Conservation (phyloP, 805 yeast species). For the Priceomyces melissophilus region DNA sequence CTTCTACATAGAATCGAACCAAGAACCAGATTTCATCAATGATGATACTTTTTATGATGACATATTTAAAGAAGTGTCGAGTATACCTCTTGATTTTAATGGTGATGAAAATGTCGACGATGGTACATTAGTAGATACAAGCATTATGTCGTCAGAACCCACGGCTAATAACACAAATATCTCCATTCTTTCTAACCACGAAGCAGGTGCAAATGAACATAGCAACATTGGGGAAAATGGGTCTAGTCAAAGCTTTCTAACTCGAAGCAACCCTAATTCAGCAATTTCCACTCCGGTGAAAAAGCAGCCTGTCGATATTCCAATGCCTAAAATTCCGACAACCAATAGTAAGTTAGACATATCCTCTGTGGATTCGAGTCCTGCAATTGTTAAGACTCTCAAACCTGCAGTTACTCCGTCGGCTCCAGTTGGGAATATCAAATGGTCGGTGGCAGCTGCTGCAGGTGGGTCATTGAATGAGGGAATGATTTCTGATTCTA, state of each 20-base stretch:
- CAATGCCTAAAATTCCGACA: not conserved
- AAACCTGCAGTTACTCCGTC: conserved; percentile 57
- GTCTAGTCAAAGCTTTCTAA: not conserved
- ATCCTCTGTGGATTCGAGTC: conserved; percentile 29
- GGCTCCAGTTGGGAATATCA: conserved; percentile 51
- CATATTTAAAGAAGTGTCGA: conserved; percentile 25
- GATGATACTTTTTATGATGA: conserved; percentile 43
- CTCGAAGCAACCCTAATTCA: not conserved
- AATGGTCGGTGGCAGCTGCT: conserved; percentile 55
- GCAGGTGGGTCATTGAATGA: conserved; percentile 8
- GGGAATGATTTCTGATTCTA: conserved; percentile 3
- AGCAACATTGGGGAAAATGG: not conserved
- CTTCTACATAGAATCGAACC: conserved; percentile 34
- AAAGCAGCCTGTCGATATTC: not conserved
- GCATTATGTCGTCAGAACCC: not conserved
- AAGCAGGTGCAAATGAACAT: not conserved
- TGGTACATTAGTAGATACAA: conserved; percentile 1
- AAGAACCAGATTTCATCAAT: conserved; percentile 35
- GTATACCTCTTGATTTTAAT: conserved; percentile 1
- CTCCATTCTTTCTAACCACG: not conserved
- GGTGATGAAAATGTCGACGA: conserved; percentile 2
- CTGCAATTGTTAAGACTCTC: conserved; percentile 40
- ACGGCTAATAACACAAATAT: not conserved
- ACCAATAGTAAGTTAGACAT: not conserved
- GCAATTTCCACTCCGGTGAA: conserved; percentile 1